Conservation (phyloP, 176 grass and related monocot genomes). For the Sorghum bicolor region DNA sequence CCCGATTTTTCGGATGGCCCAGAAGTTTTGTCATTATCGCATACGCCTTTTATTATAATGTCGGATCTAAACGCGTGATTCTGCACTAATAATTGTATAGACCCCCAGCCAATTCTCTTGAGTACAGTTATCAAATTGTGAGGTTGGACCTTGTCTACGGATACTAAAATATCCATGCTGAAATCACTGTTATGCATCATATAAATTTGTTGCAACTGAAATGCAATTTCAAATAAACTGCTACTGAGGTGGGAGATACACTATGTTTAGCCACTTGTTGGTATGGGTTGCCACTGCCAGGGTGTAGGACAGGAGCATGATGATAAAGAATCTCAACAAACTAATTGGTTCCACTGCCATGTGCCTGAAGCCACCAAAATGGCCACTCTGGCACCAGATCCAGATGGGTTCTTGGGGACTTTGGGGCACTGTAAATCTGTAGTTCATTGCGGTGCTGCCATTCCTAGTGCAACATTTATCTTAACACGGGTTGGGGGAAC, state of each 20-base stretch:
- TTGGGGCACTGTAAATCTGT: background rate
- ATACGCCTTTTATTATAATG: constrained; percentile 21
- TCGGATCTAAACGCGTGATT: constrained; percentile 7
- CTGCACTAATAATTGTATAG: background rate
- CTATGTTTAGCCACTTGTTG: constrained; percentile 9
- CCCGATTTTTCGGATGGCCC: constrained; percentile 13
- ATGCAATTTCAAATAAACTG: background rate
- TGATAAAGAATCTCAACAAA: background rate
- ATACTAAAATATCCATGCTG: constrained; percentile 6
- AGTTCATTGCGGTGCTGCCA: background rate
- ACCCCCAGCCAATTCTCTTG: background rate
- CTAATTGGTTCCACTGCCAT: constrained; percentile 1
- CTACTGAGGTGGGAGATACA: background rate
- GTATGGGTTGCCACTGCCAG: constrained; percentile 17
- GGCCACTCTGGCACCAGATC: constrained; percentile 2
- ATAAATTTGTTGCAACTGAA: constrained; percentile 9
- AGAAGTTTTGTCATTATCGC: constrained; percentile 39
- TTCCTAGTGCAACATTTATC: background rate
- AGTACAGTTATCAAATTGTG: constrained; percentile 19
- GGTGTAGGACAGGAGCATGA: background rate
- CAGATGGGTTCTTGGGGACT: background rate
- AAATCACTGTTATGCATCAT: background rate
- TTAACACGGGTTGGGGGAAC: too few relatives aligned
- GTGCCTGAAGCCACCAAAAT: constrained; percentile 22
- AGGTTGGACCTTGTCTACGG: constrained; percentile 9